Evolutionary conservation across 1,139 yeast genomes (phyloP).

Genomic region (Suhomyces yuchorum): DNA sequence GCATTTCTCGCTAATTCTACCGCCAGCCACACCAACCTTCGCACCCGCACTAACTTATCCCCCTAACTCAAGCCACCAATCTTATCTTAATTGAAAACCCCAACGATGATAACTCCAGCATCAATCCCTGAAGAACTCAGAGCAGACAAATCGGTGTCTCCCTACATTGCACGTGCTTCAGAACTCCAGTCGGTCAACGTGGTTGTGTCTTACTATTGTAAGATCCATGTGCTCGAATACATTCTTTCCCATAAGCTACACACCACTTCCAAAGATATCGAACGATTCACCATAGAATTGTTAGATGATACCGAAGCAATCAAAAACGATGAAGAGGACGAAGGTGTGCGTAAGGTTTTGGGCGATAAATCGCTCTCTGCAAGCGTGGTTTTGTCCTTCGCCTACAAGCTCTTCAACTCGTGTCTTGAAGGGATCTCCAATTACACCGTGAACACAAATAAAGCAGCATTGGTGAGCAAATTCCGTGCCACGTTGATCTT

Average conservation of each 20-base stretch:
- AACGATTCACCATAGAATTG: conserved; percentile 56
- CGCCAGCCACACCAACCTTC: neutral
- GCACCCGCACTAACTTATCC: conserved; percentile 7
- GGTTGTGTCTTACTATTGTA: conserved; percentile 58
- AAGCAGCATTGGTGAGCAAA: conserved; percentile 33
- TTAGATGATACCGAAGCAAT: conserved; percentile 64
- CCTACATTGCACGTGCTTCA: conserved; percentile 50
- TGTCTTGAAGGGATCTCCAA: conserved; percentile 34
- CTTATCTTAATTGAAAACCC: conserved; percentile 3
- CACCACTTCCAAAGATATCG: conserved; percentile 50
- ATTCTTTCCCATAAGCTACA: conserved; percentile 64
- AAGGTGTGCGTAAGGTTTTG: conserved; percentile 43
- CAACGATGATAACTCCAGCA: conserved; percentile 13
- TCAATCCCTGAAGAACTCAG: conserved; percentile 33
- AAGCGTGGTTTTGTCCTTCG: conserved; percentile 62
- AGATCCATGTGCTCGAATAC: conserved; percentile 65
- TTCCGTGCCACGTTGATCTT: conserved; percentile 43
- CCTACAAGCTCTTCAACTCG: conserved; percentile 60
- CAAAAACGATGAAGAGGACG: conserved; percentile 43
- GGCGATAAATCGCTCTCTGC: conserved; percentile 59
- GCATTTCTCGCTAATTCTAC: neutral
- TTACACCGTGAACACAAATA: conserved; percentile 29
- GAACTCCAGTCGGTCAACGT: conserved; percentile 57
- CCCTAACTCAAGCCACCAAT: neutral
- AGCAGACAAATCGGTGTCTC: conserved; percentile 41